Evolutionary conservation across 225 moss, liverwort and hornwort genomes (phyloP), one percentile per base, ranked within the genome.

Genomic region (Lunularia cruciata): DNA sequence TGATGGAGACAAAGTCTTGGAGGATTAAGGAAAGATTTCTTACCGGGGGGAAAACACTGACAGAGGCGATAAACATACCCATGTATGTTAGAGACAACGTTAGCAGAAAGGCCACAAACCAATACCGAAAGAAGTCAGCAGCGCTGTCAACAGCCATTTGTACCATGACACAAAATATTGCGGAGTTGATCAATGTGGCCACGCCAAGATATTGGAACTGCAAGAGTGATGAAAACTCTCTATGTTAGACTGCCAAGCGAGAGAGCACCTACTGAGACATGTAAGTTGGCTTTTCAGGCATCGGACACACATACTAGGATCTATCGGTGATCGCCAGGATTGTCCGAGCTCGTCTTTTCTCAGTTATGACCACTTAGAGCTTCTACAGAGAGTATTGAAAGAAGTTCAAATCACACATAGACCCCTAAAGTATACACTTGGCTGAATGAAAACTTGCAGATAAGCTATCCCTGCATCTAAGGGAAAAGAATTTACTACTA

Each of bases 131-230:
- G 80, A 96, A 96, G 2, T 82, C 51, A 52, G 80, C 73, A 20
- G 84, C 92, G 67, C 72, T 81, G 60, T 56, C 36, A 28, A 87
- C 86, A 68, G 87, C 90, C 16, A 89, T 80, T 76, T 89, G 86
- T 43, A 83, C 75, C 95, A 96, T 96, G 37, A 86, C 77, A 48
- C 88, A 86, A 75, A 96, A 96, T 25, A 92, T 87, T 34, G 80
- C 76, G 26, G 84, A 72, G 25, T 84, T 47, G 42, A 90, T 70
- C 76, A 96, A 80, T 43, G 86, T 86, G 49, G 95, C 70, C 26
- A 92, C 67, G 28, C 69, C 83, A 72, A 89, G 65, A 76, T 96
- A 96, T 51, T 83, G 85, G 45, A 92, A 56, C 95, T 95, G 83
- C 47, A 32, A 12, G 22, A 67, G 33, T 18, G 59, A 27, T 3